Percentiles rank a stretch among this genome's conserved stretches.
phyloP scores from a whole-genome alignment of 768 basidiomycete genomes.

The Pulveroboletus sp. region DNA sequence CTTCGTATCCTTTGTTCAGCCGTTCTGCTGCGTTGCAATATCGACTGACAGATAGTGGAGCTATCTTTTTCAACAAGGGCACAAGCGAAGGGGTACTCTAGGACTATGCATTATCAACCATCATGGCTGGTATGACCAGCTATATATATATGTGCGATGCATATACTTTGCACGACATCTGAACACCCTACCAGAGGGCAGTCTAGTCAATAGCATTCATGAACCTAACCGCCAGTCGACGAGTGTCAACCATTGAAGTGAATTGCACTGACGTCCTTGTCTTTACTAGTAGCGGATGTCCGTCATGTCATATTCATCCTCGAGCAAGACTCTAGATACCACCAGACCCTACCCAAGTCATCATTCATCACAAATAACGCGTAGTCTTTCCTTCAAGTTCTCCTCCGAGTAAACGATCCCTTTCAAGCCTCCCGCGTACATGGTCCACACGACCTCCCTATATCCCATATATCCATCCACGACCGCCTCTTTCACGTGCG shows the following conservation, averaged over 20 bases:
- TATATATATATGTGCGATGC: no score
- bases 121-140: no score
- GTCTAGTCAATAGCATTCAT: no score
- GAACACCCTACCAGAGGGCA: no score
- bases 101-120: no score
- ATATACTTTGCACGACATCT: no score
- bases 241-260: neutral
- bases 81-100: slow-evolving; percentile 62
- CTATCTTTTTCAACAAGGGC: slow-evolving; percentile 69
- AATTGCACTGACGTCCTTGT: neutral
- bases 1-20: slow-evolving; percentile 39
- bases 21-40: slow-evolving; percentile 65
- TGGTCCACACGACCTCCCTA: slow-evolving; percentile 55
- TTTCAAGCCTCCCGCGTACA: slow-evolving; percentile 37
- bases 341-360: neutral
- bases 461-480: slow-evolving; percentile 73
- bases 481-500: slow-evolving; percentile 71
- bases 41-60: slow-evolving; percentile 59
- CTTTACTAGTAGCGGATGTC: neutral
- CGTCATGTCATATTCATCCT: neutral
- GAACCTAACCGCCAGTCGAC: no score
- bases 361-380: slow-evolving; percentile 33
- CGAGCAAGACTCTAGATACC: neutral
- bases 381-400: slow-evolving; percentile 39
- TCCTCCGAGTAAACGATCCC: slow-evolving; percentile 33